A percentile compares a stretch with the other conserved stretches of the same genome.
Evolutionary conservation across 805 yeast species (phyloP).

Genomic region (Soucietia sequanensis): DNA sequence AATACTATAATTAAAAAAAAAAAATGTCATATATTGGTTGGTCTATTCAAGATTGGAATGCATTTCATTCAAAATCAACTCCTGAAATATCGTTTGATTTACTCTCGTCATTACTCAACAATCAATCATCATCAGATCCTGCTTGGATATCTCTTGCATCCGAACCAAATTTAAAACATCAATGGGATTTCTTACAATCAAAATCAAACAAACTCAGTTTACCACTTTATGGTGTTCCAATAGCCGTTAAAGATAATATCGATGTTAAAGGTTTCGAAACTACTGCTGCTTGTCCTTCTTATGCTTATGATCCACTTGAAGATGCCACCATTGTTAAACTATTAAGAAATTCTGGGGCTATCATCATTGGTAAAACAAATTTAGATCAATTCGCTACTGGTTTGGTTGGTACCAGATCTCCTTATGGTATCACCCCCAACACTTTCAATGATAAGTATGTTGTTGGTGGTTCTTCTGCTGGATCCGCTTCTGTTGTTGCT

Average conservation of each 20-base stretch:
- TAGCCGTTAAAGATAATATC: slow-evolving; percentile 92
- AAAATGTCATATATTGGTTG: slow-evolving; percentile 54
- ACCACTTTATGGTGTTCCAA: slow-evolving; percentile 90
- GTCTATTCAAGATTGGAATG: slow-evolving; percentile 78
- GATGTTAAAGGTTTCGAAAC: slow-evolving; percentile 81
- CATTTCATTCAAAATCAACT: slow-evolving; percentile 61
- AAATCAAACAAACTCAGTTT: slow-evolving; percentile 51
- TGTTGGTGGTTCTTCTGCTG: slow-evolving; percentile 94
- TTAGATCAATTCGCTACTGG: slow-evolving; percentile 98
- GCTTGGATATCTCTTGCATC: slow-evolving; percentile 90
- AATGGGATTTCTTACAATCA: slow-evolving; percentile 75
- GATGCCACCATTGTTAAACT: slow-evolving; percentile 76
- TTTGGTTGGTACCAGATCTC: slow-evolving; percentile 90
- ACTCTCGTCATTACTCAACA: slow-evolving; percentile 44
- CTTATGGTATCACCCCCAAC: slow-evolving; percentile 86
- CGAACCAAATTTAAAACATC: slow-evolving; percentile 61
- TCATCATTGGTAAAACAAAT: slow-evolving; percentile 90
- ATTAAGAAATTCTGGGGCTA: slow-evolving; percentile 89
- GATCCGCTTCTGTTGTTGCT: slow-evolving; percentile 90
- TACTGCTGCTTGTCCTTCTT: slow-evolving; percentile 95
- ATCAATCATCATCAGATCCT: slow-evolving; percentile 63
- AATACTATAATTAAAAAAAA: too few species aligned
- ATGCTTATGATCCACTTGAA: slow-evolving; percentile 58
- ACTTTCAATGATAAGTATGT: slow-evolving; percentile 77
- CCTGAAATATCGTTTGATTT: slow-evolving; percentile 58